phyloP scores from a whole-genome alignment of 352 stramenopile species.

The Globisporangium irregulare region DNA sequence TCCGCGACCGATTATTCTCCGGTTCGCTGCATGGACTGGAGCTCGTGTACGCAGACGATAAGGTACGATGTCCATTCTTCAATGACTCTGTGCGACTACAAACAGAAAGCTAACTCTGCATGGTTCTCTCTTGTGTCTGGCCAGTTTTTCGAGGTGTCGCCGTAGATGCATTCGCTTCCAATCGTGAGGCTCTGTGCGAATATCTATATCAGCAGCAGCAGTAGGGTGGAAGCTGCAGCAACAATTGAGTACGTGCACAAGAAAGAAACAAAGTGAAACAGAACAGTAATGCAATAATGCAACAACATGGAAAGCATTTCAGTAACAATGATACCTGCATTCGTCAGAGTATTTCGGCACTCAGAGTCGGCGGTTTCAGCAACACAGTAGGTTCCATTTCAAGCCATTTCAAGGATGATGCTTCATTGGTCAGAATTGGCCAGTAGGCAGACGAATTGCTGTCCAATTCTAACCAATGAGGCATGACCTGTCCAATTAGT shows the following conservation, averaged over 20 bases:
- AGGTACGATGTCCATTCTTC: constrained; percentile 32
- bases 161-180: constrained; percentile 9
- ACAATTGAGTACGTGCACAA: background rate
- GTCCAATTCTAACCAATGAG: too few relatives aligned
- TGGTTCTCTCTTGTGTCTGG: background rate
- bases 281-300: background rate
- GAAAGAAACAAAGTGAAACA: background rate
- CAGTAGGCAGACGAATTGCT: too few relatives aligned
- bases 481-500: too few relatives aligned
- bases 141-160: constrained; percentile 18
- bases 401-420: too few relatives aligned
- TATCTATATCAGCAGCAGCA: constrained; percentile 11
- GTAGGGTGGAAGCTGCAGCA: constrained; percentile 1
- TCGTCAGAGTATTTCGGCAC: too few relatives aligned
- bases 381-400: too few relatives aligned
- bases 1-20: constrained; percentile 63
- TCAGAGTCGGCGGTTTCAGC: too few relatives aligned
- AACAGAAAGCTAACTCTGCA: background rate
- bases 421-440: too few relatives aligned
- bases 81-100: background rate
- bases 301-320: constrained; percentile 1
- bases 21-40: constrained; percentile 66
- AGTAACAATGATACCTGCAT: too few relatives aligned
- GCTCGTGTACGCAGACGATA: constrained; percentile 67
- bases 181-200: constrained; percentile 5